Conservation (phyloP, 768 basidiomycete species). For the Neoboletus magnificus region DNA sequence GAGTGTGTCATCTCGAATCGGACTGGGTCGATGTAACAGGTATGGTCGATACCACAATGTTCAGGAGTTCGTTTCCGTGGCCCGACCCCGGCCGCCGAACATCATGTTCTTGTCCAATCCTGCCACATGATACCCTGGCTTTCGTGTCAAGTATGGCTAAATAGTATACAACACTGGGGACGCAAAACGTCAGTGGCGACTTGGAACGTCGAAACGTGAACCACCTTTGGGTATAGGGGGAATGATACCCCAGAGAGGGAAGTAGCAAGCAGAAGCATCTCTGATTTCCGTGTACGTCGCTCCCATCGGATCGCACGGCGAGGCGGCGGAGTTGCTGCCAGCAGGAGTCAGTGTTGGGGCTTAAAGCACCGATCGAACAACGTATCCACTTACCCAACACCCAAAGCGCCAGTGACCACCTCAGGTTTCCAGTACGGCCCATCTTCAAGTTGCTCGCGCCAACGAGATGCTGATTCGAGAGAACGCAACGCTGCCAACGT, state of each 20-base stretch:
- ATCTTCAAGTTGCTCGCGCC: not conserved
- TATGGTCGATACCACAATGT: not conserved
- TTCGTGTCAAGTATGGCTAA: not conserved
- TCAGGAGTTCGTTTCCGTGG: not conserved
- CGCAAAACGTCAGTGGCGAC: not conserved
- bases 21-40: not conserved
- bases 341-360: too few relatives aligned
- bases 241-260: not conserved
- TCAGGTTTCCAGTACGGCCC: not conserved
- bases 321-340: not conserved
- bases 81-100: not conserved
- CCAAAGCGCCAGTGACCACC: not conserved
- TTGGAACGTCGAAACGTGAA: not conserved
- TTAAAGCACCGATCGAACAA: not conserved
- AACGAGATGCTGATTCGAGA: not conserved
- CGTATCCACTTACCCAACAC: not conserved
- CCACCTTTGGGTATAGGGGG: not conserved
- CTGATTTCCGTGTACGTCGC: not conserved
- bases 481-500: not conserved
- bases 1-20: not conserved
- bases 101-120: not conserved
- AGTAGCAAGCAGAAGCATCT: not conserved
- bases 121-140: not conserved
- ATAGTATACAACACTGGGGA: not conserved
- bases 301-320: conserved; percentile 2